Evolutionary conservation across 2,329 filamentous ascomycete genomes (phyloP).

Genomic region (Thelonectria olida): DNA sequence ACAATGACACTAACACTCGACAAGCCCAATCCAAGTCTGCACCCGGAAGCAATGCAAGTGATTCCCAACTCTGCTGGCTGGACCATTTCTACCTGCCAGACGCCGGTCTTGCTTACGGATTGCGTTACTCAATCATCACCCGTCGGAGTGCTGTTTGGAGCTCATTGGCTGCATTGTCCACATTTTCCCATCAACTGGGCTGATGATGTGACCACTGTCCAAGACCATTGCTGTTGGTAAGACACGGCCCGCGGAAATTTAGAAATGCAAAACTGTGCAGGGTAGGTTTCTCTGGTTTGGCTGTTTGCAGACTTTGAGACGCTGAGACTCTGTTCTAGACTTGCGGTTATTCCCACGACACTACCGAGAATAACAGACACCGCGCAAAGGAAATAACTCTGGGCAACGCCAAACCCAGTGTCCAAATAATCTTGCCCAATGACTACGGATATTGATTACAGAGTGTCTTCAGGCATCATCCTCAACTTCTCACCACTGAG

Average conservation of each 20-base stretch:
- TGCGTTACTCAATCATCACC: not conserved
- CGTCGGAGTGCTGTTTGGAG: not conserved
- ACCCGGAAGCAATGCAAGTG: not conserved
- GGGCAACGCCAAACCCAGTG: no score
- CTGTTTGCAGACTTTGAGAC: not conserved
- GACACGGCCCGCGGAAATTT: not conserved
- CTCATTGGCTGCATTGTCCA: not conserved
- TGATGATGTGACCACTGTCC: not conserved
- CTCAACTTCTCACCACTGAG: slow-evolving; percentile 55
- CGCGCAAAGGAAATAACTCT: no score
- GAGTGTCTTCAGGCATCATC: slow-evolving; percentile 34
- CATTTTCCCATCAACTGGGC: not conserved
- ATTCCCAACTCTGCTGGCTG: no score
- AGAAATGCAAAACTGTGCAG: no score
- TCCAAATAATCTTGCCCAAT: not conserved
- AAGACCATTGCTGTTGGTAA: not conserved
- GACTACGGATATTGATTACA: not conserved
- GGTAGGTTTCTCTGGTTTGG: not conserved
- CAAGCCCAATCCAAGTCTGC: not conserved
- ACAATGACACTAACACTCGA: no score
- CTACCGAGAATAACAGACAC: no score
- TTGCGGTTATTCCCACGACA: no score
- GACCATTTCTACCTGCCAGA: not conserved
- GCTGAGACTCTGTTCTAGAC: no score
- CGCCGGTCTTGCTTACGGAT: not conserved